Base-by-base conservation (phyloP, 331 rosid species). In the Malus hybrid region DNA sequence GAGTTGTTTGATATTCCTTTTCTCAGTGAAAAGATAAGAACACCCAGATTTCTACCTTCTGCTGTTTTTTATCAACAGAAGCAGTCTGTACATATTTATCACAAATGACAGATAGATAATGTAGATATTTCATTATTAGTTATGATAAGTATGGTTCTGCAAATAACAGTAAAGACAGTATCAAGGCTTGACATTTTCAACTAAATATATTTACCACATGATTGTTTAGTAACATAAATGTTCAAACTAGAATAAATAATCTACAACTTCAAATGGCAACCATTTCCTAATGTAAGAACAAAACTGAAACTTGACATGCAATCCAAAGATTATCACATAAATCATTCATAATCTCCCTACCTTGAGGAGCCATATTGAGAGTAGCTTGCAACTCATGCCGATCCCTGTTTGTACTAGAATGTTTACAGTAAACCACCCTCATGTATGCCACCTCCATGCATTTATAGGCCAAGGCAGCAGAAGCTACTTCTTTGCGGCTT, bases 401-500 rank as follows among this genome's bases (percentile, higher is more conserved):
- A 80, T 86, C 95, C 76, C 89, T 86, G 81, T 20, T 79, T 57
- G 83, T 60, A 63, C 76, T 82, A 67, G 90, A 61, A 76, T 82
- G 73, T 79, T 85, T 89, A 76, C 85, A 85, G 80, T 76, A 86
- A 64, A 89, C 87, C 29, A 89, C 85, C 83, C 93, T 87, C 94
- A 88, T 83, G 83, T 85, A 88, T 74, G 96, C 87, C 76, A 90
- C 94, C 83, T 88, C 96, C 88, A 90, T 79, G 87, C 97, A 93
- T 87, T 90, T 93, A 84, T 85, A 93, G 70, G 94, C 96, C 89
- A 93, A 84, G 76, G 96, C 80, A 77, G 97, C 96, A 27, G 90
- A 84, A 62, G 89, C 94, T 89, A 86, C 85, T 85, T 93, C 96
- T 73, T 78, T 78, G 50, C 82, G 71, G 46, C 63, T 76, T 85